Evolutionary conservation across 345 rosid genomes (phyloP).

Genomic region (Raphanus sativus): DNA sequence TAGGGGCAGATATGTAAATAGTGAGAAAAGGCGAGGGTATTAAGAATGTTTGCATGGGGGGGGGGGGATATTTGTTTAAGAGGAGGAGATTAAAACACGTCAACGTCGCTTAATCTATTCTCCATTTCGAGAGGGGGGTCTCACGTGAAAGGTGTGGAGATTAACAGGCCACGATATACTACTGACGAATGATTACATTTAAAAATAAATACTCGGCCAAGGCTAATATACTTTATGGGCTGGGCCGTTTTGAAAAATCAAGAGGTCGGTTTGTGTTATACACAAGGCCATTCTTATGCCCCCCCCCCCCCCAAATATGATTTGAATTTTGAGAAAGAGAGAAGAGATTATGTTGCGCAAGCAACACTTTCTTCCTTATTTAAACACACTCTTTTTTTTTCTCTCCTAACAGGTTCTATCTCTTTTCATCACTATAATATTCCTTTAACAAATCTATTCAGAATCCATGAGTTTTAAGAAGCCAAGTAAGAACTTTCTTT

Average conservation of each 20-base stretch:
- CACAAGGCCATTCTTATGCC: neutral
- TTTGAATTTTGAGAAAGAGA: no score
- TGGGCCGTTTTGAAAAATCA: neutral
- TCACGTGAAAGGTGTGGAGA: slow-evolving; percentile 38
- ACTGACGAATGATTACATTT: neutral
- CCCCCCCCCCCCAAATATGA: neutral
- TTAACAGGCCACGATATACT: slow-evolving; percentile 31
- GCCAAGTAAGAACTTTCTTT: no score
- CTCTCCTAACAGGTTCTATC: no score
- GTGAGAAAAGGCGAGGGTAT: neutral
- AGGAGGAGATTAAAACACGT: slow-evolving; percentile 31
- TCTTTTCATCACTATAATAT: no score
- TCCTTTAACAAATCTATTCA: no score
- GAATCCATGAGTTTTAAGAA: no score
- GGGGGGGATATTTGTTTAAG: slow-evolving; percentile 21
- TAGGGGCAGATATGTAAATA: slow-evolving; percentile 16
- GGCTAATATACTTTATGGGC: neutral
- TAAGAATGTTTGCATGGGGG: slow-evolving; percentile 32
- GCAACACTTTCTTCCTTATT: no score
- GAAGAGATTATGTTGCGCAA: no score
- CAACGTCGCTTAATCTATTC: slow-evolving; percentile 34
- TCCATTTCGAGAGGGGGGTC: neutral
- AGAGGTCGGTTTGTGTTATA: neutral
- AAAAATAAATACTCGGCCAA: neutral
- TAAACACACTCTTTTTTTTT: no score